phyloP scores from a whole-genome alignment of 169 alveolate genomes.

The Theileria annulata region DNA sequence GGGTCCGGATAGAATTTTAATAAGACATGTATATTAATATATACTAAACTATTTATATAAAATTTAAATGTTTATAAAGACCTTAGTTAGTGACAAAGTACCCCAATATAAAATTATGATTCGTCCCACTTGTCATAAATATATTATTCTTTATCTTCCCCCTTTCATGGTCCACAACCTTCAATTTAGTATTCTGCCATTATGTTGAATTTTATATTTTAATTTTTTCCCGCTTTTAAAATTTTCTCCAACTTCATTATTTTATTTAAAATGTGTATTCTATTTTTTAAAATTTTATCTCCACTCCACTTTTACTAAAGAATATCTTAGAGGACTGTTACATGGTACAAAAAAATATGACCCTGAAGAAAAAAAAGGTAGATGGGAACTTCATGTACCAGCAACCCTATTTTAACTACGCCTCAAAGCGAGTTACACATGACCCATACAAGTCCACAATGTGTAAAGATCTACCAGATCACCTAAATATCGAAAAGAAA shows the following conservation, averaged over 20 bases:
- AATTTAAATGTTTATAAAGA: neutral
- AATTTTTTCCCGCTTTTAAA: neutral
- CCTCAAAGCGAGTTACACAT: neutral
- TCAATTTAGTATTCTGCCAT: neutral
- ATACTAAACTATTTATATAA: neutral
- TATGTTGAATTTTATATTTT: conserved; percentile 8
- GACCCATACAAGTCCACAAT: conserved; percentile 7
- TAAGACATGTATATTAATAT: neutral
- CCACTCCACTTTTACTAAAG: neutral
- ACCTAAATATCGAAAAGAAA: conserved; percentile 15
- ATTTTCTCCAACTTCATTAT: neutral
- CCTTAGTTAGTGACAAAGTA: neutral
- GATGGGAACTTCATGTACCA: neutral
- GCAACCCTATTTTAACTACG: neutral
- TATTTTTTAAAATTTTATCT: neutral
- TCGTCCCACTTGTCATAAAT: conserved; percentile 8
- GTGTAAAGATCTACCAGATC: conserved; percentile 2
- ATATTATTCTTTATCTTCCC: neutral
- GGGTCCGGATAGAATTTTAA: neutral
- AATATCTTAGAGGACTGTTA: neutral
- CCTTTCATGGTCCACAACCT: neutral
- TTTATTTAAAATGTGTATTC: conserved; percentile 7
- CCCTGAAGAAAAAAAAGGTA: neutral
- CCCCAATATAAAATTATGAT: conserved; percentile 6
- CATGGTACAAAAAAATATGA: conserved; percentile 3